Percentiles rank a stretch among this genome's conserved stretches.
These are phyloP conservation scores for Miscanthus sacchariflorus DNA, from an alignment of 202 grass and related monocot species.

Conservation along the genomic window DNA sequence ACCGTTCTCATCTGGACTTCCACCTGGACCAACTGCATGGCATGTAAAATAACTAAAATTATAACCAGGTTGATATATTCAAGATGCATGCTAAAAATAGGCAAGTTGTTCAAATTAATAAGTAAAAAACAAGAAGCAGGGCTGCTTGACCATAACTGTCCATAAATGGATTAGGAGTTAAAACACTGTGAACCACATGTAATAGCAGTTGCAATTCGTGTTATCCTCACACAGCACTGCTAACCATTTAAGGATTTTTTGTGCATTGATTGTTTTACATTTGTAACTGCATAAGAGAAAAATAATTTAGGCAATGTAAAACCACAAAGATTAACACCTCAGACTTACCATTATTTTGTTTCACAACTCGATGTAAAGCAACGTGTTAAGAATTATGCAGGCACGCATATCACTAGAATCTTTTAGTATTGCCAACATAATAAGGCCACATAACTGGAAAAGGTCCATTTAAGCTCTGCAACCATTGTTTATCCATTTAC, in stretches of 20 bases:
- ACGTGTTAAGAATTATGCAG: neutral
- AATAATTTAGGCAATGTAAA: neutral
- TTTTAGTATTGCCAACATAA: neutral
- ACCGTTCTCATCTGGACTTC: constrained; percentile 88
- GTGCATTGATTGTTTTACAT: neutral
- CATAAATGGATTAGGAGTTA: constrained; percentile 10
- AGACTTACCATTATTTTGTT: neutral
- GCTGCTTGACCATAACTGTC: neutral
- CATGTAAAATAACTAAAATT: constrained; percentile 12
- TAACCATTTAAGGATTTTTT: neutral
- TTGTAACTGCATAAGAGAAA: neutral
- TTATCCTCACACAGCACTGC: neutral
- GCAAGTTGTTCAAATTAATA: neutral
- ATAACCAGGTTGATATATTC: neutral
- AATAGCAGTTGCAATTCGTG: neutral
- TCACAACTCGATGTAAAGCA: constrained; percentile 26
- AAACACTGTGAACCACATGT: neutral
- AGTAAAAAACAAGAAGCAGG: constrained; percentile 4
- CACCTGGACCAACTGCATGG: constrained; percentile 82
- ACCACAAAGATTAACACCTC: neutral
- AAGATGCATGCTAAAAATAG: constrained; percentile 21
- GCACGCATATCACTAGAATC: neutral
- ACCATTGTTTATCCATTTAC: constrained; percentile 3
- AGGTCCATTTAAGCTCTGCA: constrained; percentile 2
- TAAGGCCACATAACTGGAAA: neutral